Conservation (phyloP, 257 asterid species). For the Solanum medicagineum region DNA sequence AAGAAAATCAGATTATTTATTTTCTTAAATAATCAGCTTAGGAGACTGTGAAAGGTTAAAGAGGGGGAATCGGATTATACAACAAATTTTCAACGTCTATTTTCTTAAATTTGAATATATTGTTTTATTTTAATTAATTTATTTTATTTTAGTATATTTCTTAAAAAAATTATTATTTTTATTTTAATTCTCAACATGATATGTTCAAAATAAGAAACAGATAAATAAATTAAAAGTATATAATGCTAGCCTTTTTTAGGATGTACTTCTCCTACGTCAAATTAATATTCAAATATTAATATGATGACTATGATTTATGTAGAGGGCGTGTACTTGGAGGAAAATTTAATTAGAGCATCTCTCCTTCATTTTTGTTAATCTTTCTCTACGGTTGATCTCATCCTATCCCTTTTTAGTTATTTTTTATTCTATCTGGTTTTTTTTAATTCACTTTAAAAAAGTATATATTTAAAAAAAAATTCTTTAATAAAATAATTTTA, state of each 20-base stretch:
- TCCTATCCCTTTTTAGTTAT: background rate
- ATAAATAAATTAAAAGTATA: background rate
- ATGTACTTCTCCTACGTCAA: background rate
- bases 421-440: no score
- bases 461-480: no score
- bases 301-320: constrained; percentile 1
- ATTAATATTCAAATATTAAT: background rate
- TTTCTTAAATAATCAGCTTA: constrained; percentile 10
- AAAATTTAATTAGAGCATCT: constrained; percentile 17
- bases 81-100: constrained; percentile 19
- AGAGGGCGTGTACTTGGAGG: constrained; percentile 35
- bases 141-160: background rate
- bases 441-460: no score
- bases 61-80: constrained; percentile 22
- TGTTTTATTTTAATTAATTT: no score
- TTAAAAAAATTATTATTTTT: accelerated
- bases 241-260: background rate
- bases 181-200: background rate
- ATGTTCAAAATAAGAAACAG: background rate
- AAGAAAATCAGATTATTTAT: no score
- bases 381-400: background rate
- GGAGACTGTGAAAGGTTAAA: constrained; percentile 54
- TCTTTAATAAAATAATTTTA: no score
- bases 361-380: background rate
- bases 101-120: background rate